Conservation (phyloP, 1,139 yeast species). For the Hyphopichia wangnamkhiaoensis region DNA sequence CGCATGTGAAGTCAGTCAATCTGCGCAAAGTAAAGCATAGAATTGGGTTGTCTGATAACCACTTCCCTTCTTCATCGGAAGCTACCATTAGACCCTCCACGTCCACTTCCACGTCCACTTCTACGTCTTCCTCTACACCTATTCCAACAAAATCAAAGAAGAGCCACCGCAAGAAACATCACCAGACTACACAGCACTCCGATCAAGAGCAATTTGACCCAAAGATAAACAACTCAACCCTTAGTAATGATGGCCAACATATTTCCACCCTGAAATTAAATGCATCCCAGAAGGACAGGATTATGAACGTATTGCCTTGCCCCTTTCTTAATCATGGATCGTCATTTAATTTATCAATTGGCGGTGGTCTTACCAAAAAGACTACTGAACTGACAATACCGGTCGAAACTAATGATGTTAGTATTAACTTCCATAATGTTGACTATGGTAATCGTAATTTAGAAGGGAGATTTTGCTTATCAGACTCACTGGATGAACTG, state of each 20-base stretch:
- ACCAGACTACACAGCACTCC: neutral
- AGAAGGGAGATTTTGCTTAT: neutral
- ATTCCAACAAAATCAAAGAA: neutral
- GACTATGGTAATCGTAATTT: conserved; percentile 4
- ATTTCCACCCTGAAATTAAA: conserved; percentile 4
- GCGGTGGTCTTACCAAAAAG: neutral
- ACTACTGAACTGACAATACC: neutral
- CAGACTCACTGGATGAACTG: neutral
- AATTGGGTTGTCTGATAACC: no score
- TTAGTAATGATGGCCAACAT: neutral
- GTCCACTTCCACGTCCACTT: no score
- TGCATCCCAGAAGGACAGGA: conserved; percentile 17
- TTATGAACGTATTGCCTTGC: conserved; percentile 20
- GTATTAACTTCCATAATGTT: conserved; percentile 10
- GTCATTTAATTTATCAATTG: neutral
- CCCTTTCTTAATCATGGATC: conserved; percentile 17
- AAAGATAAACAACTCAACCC: neutral
- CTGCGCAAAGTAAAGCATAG: no score
- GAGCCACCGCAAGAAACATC: neutral
- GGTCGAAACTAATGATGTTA: neutral
- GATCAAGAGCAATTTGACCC: neutral
- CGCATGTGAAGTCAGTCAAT: no score
- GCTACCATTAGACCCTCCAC: no score
- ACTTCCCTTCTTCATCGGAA: no score
- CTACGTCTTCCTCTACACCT: no score